Evolutionary conservation across 2,329 filamentous ascomycete genomes (phyloP), one percentile per base, ranked within the genome.

Genomic region (Penicillium sp.): DNA sequence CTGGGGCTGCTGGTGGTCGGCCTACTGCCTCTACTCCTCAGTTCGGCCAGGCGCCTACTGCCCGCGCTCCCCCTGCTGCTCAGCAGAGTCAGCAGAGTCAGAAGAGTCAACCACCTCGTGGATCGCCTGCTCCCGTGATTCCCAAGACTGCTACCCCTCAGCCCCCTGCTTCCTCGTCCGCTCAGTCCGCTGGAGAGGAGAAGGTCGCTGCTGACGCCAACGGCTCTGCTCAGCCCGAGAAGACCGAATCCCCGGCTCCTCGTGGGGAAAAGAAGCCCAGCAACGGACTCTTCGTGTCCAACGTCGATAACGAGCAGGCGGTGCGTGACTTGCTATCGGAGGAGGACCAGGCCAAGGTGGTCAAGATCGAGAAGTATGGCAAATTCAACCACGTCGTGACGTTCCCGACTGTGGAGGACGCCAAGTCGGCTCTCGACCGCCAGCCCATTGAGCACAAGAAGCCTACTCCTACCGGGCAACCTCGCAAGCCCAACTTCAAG

Each of bases 221-320:
- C 56, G 82, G 82, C 52, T 75, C 79, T 16, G 66, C 71, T 15
- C 78, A 79, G 45, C 73, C 74, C 1, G 74, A 77, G 45, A 74
- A 72, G 55, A 52, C 68, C 12, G 73, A 77, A 33, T 71, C 70
- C 7, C 65, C 87, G 46, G 69, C 75, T 16, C 85, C 88, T 57
- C 86, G 85, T 70, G 61, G 76, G 4, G 81, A 81, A 6, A 81
- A 76, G 66, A 82, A 90, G 65, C 84, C 82, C 61, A 90, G 87
- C 62, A 87, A 90, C 65, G 93, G 89, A 45, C 82, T 99, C 18
- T 99, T 96, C 72, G 86, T 99, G 55, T 89, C 89, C 76, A 92
- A 92, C 65, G 85, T 92, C 21, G 89, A 86, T 64, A 88, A 83
- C 49, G 89, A 93, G 60, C 89, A 96, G 29, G 89, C 92, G 55